Evolutionary conservation across 306 rosid genomes (phyloP), one percentile per base, ranked within the genome.

Genomic region (Lablab purpureus): DNA sequence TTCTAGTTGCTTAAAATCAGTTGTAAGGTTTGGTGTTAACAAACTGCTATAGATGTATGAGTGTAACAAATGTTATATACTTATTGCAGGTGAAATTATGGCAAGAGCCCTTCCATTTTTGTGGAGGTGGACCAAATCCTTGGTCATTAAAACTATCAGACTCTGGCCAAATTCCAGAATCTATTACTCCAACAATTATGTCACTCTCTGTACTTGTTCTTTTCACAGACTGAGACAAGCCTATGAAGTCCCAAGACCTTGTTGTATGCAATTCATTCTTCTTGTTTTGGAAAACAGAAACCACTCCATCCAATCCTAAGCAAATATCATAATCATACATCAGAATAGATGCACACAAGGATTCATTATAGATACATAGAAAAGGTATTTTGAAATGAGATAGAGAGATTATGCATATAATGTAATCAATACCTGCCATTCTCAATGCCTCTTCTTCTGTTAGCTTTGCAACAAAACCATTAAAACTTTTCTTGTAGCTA

Each of bases 171-270:
- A 87, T 80, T 64, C 93, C 93, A 0, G 41, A 0, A 75, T 89
- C 93, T 0, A 89, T 3, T n/a, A 89, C 78, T 19, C 93, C 93
- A 0, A 87, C 27, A 3, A 89, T 78, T 54, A 87, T 22, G 32
- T 85, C 51, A 10, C 83, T 84, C 73, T 89, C 89, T 0, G 37
- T 9, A 0, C 5, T 1, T 15, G 18, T n/a, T 83, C 80, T 71
- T 23, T 67, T 28, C 22, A 67, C 81, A 6, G 60, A 32, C 5
- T 37, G 17, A 0, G 84, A 59, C 14, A 89, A 81, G 6, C 90
- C 93, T 76, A 89, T 18, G 77, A 89, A 89, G 43, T 89, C 87
- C 91, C 93, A 89, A 1, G 93, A 89, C 78, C 71, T 83, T 76
- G 93, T 87, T 30, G 91, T 89, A 2, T 80, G 87, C n/a, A 71